phyloP scores from a whole-genome alignment of 768 basidiomycete species.

The Epithele typhae region DNA sequence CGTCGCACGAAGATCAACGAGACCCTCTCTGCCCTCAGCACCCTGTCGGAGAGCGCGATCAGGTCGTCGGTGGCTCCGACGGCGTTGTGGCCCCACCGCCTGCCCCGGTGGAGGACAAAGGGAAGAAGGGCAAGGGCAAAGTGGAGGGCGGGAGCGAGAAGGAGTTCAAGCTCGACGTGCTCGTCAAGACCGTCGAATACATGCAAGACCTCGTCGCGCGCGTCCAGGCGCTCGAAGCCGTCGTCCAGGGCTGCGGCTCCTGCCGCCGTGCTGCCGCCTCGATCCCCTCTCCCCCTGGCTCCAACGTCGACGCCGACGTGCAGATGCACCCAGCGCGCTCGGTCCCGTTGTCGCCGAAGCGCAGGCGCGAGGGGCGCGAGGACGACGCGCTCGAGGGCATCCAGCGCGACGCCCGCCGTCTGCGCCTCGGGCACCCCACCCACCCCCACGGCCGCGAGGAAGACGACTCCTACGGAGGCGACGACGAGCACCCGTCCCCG shows the following conservation, averaged over 20 bases:
- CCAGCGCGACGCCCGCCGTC: not conserved
- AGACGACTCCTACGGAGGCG: slow-evolving; percentile 13
- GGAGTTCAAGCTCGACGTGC: slow-evolving; percentile 91
- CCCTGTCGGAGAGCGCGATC: slow-evolving; percentile 55
- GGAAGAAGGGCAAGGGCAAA: slow-evolving; percentile 64
- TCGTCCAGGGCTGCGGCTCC: slow-evolving; percentile 9
- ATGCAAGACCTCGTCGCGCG: slow-evolving; percentile 64
- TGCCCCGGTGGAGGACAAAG: slow-evolving; percentile 23
- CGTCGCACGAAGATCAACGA: slow-evolving; percentile 95
- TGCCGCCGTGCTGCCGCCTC: not conserved
- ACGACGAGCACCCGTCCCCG: slow-evolving; percentile 19
- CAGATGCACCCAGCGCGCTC: not conserved
- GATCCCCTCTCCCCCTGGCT: not conserved
- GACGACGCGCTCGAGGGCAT: slow-evolving; percentile 1
- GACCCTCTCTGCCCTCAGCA: slow-evolving; percentile 70
- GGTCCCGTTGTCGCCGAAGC: slow-evolving; percentile 10
- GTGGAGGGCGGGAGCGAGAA: slow-evolving; percentile 58
- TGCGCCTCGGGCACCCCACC: slow-evolving; percentile 1
- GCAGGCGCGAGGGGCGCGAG: slow-evolving; percentile 19
- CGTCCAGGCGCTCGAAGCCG: slow-evolving; percentile 39
- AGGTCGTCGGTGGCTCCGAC: slow-evolving; percentile 16
- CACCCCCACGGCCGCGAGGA: slow-evolving; percentile 5
- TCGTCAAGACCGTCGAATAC: slow-evolving; percentile 77
- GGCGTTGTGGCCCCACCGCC: too few species aligned
- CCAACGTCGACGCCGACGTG: not conserved